Conservation (phyloP, 257 asterid genomes). For the Solanum habrochaites region DNA sequence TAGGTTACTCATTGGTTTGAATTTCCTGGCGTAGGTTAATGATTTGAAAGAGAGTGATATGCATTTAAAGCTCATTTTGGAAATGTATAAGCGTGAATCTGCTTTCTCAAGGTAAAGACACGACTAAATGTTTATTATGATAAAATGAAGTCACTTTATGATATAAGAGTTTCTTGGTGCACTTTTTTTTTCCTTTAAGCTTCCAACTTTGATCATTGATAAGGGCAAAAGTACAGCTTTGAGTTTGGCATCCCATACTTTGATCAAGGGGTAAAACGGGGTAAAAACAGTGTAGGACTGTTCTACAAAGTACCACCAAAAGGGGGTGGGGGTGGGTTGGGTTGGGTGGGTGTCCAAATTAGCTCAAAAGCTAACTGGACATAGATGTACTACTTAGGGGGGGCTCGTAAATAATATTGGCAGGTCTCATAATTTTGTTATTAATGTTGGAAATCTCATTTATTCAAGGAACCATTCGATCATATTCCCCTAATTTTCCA, state of each 20-base stretch:
- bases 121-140: neutral
- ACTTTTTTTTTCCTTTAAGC: neutral
- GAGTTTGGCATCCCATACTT: neutral
- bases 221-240: neutral
- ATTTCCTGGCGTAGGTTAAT: slow-evolving; percentile 47
- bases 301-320: neutral
- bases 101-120: slow-evolving; percentile 60
- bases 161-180: neutral
- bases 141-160: neutral
- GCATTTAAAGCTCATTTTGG: slow-evolving; percentile 66
- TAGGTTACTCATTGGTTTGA: neutral
- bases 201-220: neutral
- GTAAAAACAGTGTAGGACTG: neutral
- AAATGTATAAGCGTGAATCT: slow-evolving; percentile 57
- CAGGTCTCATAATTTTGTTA: neutral
- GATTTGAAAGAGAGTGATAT: slow-evolving; percentile 51
- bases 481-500: neutral
- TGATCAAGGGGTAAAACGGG: neutral
- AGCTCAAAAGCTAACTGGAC: neutral
- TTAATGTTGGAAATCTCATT: neutral
- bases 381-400: neutral
- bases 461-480: neutral
- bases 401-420: neutral
- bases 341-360: neutral
- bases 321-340: neutral